Conservation (phyloP, 129 eudicot genomes). For the Mikania micrantha region DNA sequence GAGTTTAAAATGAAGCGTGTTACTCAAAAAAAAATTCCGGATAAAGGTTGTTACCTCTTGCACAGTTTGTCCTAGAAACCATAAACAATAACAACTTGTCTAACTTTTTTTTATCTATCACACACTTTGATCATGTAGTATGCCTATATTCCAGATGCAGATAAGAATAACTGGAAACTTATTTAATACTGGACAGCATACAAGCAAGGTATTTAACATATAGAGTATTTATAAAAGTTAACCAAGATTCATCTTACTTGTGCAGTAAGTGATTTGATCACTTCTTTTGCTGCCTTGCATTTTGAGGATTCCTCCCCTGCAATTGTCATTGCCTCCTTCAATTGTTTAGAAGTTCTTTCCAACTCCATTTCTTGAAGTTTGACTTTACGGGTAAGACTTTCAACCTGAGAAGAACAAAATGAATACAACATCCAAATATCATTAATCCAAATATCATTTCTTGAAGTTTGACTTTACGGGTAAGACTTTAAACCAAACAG, state of each 20-base stretch:
- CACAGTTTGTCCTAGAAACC: not conserved
- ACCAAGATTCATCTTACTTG: constrained; percentile 43
- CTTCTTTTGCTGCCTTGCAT: constrained; percentile 98
- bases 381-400: constrained; percentile 65
- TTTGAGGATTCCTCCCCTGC: constrained; percentile 89
- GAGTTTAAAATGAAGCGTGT: not conserved
- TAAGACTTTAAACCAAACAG: no score
- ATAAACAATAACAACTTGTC: not conserved
- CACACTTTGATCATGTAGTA: not conserved
- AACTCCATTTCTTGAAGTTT: constrained; percentile 79
- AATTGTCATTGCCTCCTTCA: constrained; percentile 77
- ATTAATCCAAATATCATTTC: not conserved
- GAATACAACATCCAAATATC: constrained; percentile 4
- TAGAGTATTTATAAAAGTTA: not conserved
- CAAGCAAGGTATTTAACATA: not conserved
- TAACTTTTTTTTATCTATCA: not conserved
- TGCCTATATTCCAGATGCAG: not conserved
- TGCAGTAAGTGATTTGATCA: constrained; percentile 90
- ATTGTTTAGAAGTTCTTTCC: constrained; percentile 68
- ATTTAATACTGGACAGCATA: constrained; percentile 2
- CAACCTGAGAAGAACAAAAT: constrained; percentile 47
- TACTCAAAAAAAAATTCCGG: not conserved
- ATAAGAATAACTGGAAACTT: not conserved
- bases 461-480: no score
- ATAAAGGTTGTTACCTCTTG: not conserved